Evolutionary conservation across 768 basidiomycete species (phyloP).

Genomic region (Tulasnella calospora): DNA sequence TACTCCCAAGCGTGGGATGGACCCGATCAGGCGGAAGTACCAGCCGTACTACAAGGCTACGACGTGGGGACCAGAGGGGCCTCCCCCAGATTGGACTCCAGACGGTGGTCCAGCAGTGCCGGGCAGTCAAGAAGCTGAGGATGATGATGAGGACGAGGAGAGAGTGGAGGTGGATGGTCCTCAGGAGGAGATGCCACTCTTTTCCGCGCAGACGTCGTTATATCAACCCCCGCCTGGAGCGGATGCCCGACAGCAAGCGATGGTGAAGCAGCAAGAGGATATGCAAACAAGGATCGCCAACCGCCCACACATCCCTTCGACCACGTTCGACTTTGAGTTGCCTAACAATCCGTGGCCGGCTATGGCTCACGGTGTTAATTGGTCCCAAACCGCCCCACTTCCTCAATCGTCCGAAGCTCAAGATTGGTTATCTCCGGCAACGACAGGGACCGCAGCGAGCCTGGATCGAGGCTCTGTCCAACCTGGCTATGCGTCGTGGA

Average conservation of each 20-base stretch:
- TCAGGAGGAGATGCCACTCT: neutral
- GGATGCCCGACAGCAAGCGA: neutral
- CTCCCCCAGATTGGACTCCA: conserved; percentile 7
- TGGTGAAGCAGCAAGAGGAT: neutral
- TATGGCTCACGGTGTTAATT: neutral
- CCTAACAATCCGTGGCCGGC: neutral
- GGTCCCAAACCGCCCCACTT: neutral
- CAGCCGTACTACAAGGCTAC: conserved; percentile 4
- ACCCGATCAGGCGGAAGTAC: neutral
- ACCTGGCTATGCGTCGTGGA: neutral
- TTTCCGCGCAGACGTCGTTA: neutral
- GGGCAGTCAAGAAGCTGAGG: neutral
- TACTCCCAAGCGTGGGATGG: neutral
- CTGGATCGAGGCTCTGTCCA: neutral
- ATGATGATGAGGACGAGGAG: neutral
- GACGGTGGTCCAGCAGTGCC: neutral
- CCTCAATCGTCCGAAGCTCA: neutral
- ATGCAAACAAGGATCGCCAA: neutral
- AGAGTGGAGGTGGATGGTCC: neutral
- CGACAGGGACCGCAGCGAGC: neutral
- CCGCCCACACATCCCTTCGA: neutral
- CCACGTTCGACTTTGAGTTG: neutral
- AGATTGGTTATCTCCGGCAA: neutral
- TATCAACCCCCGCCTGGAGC: neutral
- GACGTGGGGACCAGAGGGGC: neutral